Conservation (phyloP, 345 rosid species). For the Sisymbrium altissimum region DNA sequence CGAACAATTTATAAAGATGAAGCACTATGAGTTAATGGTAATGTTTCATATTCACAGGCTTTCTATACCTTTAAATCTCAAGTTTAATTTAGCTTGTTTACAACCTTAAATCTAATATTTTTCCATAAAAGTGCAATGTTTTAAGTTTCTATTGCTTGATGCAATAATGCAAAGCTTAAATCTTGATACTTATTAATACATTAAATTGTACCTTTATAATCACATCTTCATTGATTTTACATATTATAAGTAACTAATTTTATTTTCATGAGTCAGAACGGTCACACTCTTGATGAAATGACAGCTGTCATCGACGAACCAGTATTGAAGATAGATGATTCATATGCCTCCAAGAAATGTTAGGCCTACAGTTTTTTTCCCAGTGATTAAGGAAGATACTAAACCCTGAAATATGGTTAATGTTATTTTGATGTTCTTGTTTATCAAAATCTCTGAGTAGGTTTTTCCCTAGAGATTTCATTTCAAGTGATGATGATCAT, state of each 20-base stretch:
- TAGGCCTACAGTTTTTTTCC: background rate
- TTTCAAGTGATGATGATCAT: background rate
- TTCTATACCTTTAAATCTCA: background rate
- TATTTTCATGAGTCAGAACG: background rate
- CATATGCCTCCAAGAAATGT: background rate
- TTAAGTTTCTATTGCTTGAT: background rate
- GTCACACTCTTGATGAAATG: background rate
- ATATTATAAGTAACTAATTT: background rate
- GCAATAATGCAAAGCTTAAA: background rate
- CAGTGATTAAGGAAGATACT: background rate
- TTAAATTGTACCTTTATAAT: background rate
- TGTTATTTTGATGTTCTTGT: background rate
- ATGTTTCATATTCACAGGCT: background rate
- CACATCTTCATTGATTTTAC: background rate
- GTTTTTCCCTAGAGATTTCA: background rate
- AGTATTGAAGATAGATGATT: background rate
- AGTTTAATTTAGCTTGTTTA: background rate
- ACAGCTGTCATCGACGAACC: background rate
- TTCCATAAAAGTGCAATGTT: background rate
- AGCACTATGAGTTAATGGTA: background rate
- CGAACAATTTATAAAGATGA: background rate
- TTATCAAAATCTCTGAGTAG: background rate
- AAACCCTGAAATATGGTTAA: background rate
- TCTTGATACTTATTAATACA: background rate
- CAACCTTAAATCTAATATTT: background rate